phyloP scores from a whole-genome alignment of 192 early-diverging fungal genomes.

The Coemansia sp. region DNA sequence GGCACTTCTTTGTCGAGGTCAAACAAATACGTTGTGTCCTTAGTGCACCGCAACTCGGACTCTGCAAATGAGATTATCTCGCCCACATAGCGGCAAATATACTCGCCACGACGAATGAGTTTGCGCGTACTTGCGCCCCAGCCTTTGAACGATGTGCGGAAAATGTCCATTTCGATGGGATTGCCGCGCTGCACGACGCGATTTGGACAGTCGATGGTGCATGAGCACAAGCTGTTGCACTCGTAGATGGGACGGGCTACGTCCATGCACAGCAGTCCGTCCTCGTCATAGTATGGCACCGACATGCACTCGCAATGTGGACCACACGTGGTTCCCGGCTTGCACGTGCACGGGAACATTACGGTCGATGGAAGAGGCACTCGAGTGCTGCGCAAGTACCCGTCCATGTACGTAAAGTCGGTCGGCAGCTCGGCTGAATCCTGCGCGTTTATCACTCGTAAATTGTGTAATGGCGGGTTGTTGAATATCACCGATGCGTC shows the following conservation, averaged over 20 bases:
- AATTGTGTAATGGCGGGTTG: conserved; percentile 25
- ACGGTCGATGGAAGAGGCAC: conserved; percentile 42
- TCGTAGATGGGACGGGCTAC: conserved; percentile 35
- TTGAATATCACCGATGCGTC: conserved; percentile 12
- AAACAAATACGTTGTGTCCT: conserved; percentile 57
- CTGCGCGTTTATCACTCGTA: conserved; percentile 42
- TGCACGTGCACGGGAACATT: conserved; percentile 49
- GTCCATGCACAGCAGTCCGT: conserved; percentile 40
- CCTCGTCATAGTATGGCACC: conserved; percentile 41
- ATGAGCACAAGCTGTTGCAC: conserved; percentile 48
- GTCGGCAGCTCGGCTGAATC: conserved; percentile 24
- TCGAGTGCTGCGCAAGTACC: conserved; percentile 28
- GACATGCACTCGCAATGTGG: conserved; percentile 42
- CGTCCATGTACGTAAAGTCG: conserved; percentile 40
- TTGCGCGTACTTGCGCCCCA: conserved; percentile 46
- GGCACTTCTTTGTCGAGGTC: conserved; percentile 76
- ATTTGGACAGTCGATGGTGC: conserved; percentile 50
- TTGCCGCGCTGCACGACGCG: conserved; percentile 52
- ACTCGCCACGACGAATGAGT: conserved; percentile 58
- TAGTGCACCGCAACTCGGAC: conserved; percentile 63
- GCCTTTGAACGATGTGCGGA: conserved; percentile 34
- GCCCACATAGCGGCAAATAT: conserved; percentile 96
- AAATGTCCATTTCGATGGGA: conserved; percentile 35
- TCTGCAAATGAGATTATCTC: conserved; percentile 83
- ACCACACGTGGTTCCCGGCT: conserved; percentile 11